Conservation (phyloP, 2,329 filamentous ascomycete genomes). For the Fusarium sp. region DNA sequence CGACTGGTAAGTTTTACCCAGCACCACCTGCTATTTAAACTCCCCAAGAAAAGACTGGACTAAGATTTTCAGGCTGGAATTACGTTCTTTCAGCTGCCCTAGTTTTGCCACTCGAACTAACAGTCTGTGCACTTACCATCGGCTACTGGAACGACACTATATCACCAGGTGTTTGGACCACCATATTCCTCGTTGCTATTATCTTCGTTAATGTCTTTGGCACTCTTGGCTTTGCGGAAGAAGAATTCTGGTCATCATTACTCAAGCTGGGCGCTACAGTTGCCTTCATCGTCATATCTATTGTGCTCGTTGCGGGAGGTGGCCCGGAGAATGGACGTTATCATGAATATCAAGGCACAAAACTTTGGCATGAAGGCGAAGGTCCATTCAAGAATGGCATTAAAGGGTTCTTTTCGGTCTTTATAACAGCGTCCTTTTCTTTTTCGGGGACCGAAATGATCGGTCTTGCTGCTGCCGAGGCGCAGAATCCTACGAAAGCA, state of each 20-base stretch:
- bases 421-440: conserved; percentile 78
- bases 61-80: conserved; percentile 58
- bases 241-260: conserved; percentile 69
- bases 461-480: conserved; percentile 79
- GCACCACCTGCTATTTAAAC: too few relatives aligned
- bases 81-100: conserved; percentile 63
- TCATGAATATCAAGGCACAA: conserved; percentile 60
- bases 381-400: conserved; percentile 78
- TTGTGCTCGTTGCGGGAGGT: conserved; percentile 72
- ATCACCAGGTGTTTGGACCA: conserved; percentile 58
- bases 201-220: conserved; percentile 70
- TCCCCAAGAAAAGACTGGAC: too few relatives aligned
- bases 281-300: conserved; percentile 74
- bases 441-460: conserved; percentile 79
- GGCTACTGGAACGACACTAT: conserved; percentile 60
- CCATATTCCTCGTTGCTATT: conserved; percentile 65
- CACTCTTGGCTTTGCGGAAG: conserved; percentile 67
- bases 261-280: conserved; percentile 71
- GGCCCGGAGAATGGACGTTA: conserved; percentile 66
- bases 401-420: conserved; percentile 78
- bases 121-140: conserved; percentile 61
- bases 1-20: conserved; percentile 54
- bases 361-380: conserved; percentile 56
- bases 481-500: conserved; percentile 75
- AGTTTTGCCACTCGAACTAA: conserved; percentile 61